Base-by-base conservation (phyloP, 2,329 filamentous ascomycete species). In the Zymoseptoria tritici region DNA sequence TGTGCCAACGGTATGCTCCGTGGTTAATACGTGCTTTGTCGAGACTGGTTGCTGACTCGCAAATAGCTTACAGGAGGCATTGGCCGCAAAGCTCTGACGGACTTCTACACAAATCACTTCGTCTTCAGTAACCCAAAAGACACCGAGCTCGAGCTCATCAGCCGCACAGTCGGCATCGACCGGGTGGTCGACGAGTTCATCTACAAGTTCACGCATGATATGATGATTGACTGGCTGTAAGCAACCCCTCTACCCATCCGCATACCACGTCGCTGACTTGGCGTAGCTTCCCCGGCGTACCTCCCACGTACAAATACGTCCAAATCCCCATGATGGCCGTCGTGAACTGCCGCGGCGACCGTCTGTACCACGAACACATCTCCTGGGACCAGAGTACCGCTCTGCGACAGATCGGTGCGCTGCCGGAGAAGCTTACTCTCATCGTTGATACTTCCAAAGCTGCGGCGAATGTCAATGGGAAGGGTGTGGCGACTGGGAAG, bases 61-160 rank as follows among this genome's bases (percentile, higher is more conserved):
- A 22, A 36, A 21, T 52, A 67, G 65, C 79, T 85, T 67, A 77
- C 80, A 0, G 89, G 89, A 1, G 89, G 89, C 0, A 80, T 91
- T 36, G 89, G 89, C 0, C 81, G 88, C 19, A 75, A 77, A 1
- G 75, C 76, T 1, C 75, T 92, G 8, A 84, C 85, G 0, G 74
- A 78, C 4, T 93, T 92, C 68, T 92, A 92, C 73, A 79, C 80
- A 0, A 70, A 90, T 62, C 83, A 91, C 68, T 92, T 93, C 74
- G 86, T 92, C 66, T 89, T 86, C 70, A 84, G 79, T 60, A 93
- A 92, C 63, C 83, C 89, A 0, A 78, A 77, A 0, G 88, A 91
- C 64, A 85, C 86, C 0, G 76, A 77, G 3, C 76, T 92, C 2
- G 85, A 90, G 67, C 81, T 91, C 0, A 79, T 91, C 31, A 89